These are phyloP conservation scores for Berberis vulgaris DNA, from an alignment of 164 flowering plant genomes.

Conservation along the genomic window DNA sequence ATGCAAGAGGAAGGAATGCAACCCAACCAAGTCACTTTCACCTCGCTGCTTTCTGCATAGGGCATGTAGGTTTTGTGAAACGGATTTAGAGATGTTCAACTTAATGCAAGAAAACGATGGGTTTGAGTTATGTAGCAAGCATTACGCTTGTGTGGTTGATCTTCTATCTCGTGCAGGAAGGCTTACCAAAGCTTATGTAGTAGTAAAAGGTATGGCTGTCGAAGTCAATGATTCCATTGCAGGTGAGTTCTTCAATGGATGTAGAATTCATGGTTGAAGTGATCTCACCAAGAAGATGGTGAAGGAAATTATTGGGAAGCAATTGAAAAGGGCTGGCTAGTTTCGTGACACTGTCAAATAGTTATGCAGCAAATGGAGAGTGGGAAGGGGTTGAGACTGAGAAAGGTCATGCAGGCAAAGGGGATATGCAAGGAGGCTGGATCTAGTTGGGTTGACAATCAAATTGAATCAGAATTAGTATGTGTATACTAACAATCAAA, in stretches of 20 bases:
- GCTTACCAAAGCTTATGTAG: constrained; percentile 49
- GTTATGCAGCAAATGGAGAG: constrained; percentile 52
- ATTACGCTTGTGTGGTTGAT: constrained; percentile 58
- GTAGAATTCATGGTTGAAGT: constrained; percentile 45
- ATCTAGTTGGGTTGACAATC: constrained; percentile 29
- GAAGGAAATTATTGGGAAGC: constrained; percentile 23
- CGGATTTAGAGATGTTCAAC: constrained; percentile 40
- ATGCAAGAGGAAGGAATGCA: constrained; percentile 39
- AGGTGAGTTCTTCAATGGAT: constrained; percentile 69
- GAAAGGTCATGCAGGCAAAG: constrained; percentile 50
- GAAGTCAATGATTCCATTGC: constrained; percentile 40
- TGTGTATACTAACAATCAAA: no score
- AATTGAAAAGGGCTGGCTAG: constrained; percentile 34
- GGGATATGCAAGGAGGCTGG: constrained; percentile 40
- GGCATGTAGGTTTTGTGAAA: constrained; percentile 53
- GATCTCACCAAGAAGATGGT: constrained; percentile 54
- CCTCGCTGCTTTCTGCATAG: constrained; percentile 59
- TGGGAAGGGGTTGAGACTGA: constrained; percentile 53
- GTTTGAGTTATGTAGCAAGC: constrained; percentile 36
- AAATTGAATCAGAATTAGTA: no score
- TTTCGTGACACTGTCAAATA: constrained; percentile 54
- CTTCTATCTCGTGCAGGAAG: constrained; percentile 56
- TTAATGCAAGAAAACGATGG: constrained; percentile 32
- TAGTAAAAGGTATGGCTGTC: constrained; percentile 32
- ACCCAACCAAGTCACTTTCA: constrained; percentile 47